Evolutionary conservation across 1,139 yeast species (phyloP).

Genomic region (Tardiomyces digboiensis): DNA sequence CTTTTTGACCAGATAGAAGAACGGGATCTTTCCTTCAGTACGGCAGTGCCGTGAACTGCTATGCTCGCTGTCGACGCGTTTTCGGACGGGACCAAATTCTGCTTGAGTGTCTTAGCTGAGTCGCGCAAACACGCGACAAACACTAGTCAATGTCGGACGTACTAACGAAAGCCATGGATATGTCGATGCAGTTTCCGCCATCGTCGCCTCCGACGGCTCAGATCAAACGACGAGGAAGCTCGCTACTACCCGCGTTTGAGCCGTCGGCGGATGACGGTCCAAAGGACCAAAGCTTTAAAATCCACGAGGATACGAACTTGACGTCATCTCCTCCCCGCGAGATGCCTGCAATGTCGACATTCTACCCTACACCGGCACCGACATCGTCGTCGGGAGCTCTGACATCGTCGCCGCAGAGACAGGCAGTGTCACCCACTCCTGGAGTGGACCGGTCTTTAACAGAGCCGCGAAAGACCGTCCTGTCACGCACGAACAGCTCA

Average conservation of each 20-base stretch:
- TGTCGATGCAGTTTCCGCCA: slow-evolving; percentile 17
- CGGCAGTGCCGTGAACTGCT: no score
- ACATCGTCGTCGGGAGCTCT: slow-evolving; percentile 7
- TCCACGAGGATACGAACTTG: slow-evolving; percentile 7
- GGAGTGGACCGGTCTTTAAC: slow-evolving; percentile 1
- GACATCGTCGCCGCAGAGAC: slow-evolving; percentile 8
- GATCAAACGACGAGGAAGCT: slow-evolving; percentile 2
- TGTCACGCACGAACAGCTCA: not conserved
- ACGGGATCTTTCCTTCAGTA: no score
- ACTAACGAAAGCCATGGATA: no score
- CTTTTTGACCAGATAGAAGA: no score
- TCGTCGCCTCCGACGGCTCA: slow-evolving; percentile 17
- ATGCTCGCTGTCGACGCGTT: no score
- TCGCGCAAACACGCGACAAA: no score
- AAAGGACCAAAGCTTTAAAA: slow-evolving; percentile 5
- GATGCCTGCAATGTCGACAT: slow-evolving; percentile 10
- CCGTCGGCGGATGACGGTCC: slow-evolving; percentile 4
- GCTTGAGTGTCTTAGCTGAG: no score
- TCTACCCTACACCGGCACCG: slow-evolving; percentile 14
- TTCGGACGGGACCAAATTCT: no score
- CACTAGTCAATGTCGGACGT: no score
- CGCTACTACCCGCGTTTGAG: slow-evolving; percentile 14
- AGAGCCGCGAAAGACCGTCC: not conserved
- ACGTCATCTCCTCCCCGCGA: slow-evolving; percentile 10
- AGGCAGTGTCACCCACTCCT: not conserved